Base-by-base conservation (phyloP, 495 filamentous ascomycete species). In the Chaetomium tenue region DNA sequence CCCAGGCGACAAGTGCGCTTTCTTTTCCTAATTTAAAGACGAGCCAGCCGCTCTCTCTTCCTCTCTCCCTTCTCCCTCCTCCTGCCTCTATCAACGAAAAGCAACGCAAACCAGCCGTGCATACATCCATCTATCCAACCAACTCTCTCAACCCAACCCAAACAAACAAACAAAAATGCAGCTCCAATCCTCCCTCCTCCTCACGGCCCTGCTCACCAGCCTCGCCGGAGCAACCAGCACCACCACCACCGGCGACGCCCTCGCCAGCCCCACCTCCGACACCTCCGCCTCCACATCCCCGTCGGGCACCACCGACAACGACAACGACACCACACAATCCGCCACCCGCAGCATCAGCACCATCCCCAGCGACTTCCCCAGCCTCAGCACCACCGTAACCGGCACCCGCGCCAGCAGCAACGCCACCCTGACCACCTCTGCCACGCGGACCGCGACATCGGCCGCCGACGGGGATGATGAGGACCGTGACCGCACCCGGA, bases 161-260 rank as follows among this genome's bases (percentile, higher is more conserved):
- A 58, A 25, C 20, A 37, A 12, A 58, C 26, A 52, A 51, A n/a
- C 9, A 2, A 72, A 66, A 51, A 75, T 75, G 73, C 67, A 73
- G 37, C 37, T 69, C 65, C 67, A 69, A 54, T 39, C 64, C 33
- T 58, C 66, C 26, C 57, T 74, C 62, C 8, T 74, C 61, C 42
- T 75, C 59, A 64, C 73, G 12, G 62, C 68, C 59, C 63, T 74
- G 50, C 44, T 67, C 26, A 26, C 40, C 1, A 63, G 46, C 66
- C 22, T 70, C 12, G 65, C 69, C 57, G 51, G 16, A 3, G 7
- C 3, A 23, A 13, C 22, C 22, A 42, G 22, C 25, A n/a, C 4
- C 55, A 26, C 20, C 44, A 30, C 28, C 28, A 30, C 28, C 28
- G 28, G n/a, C 44, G n/a, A 22, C 26, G 7, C 22, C 56, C n/a